Base-by-base conservation (phyloP, 805 yeast species). In the Teunomyces aglyptinius region DNA sequence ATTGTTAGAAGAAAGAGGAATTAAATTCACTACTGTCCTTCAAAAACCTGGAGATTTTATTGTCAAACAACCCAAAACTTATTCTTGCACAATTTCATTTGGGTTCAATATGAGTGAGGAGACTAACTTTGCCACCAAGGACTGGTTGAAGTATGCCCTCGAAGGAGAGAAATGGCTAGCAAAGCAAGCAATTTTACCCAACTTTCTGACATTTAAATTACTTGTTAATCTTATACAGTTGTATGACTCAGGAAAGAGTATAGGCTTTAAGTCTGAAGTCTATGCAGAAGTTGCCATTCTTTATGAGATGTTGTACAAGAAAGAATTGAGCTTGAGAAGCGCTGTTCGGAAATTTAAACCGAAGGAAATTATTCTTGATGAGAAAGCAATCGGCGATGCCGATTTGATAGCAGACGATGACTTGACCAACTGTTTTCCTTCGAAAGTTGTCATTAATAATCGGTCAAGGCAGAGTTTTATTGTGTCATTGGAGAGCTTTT, bases 21-120 rank as follows among this genome's bases (percentile, higher is more conserved):
- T 85, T 15, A 64, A 58, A 4, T 76, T 70, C 20, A 65, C 70
- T 38, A 72, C 76, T 5, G 64, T 78, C 0, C 58, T 72, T n/a
- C 91, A 85, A 58, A 70, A 68, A 32, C 81, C 84, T 0, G 87
- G 88, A 1, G 86, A 85, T 29, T 71, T 74, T 46, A 64, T 86
- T 5, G 66, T 84, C 48, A 81, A 76, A 46, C 81, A 66, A 51
- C 89, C 91, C 0, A 70, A 72, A 45, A 57, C 78, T 0, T 84
- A 79, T 56, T 67, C 83, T 1, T 60, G 81, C 11, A 64, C 60
- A 4, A 57, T 83, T 3, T 79, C 84, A 0, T 59, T 79, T 12
- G 90, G 89, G 0, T 71, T 80, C 43, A 73, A 74, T 35, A 60
- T 83, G 5, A 74, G 78, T 44, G 87, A 85, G 60, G 70, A 75